Base-by-base conservation (phyloP, 768 basidiomycete species). In the Pisolithus tinctorius region DNA sequence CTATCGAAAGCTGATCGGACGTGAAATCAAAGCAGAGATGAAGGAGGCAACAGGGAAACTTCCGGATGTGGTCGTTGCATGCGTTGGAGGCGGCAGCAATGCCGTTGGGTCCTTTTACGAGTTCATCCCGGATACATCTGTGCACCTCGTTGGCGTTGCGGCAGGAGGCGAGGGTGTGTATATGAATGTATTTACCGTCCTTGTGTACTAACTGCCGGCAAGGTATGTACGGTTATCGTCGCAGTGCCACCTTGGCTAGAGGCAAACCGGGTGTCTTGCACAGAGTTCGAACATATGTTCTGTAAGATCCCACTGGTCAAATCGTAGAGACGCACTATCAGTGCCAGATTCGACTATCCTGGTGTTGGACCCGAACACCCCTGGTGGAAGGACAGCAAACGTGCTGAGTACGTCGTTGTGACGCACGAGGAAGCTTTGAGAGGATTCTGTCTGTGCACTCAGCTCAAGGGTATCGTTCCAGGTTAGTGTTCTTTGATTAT, bases 71-170 rank as follows among this genome's bases (percentile, higher is more conserved):
- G n/a, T n/a, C n/a, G n/a, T n/a, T n/a, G n/a, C n/a, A n/a, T n/a
- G n/a, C n/a, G n/a, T n/a, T 39, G 96, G 96, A 26, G 96, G 96
- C 46, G 96, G 96, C 11, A 90, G 86, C 65, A 98, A 99, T 66
- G 93, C 96, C 16, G 98, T 99, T 57, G 96, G 94, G 26, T 86
- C 94, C 9, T 99, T 99, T 80, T 91, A 90, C 68, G 90, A 97
- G 60, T 99, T 99, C 70, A 94, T 98, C 65, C 73, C 76, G 8
- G 92, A 99, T n/a, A n/a, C n/a, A n/a, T n/a, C n/a, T n/a, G n/a
- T n/a, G n/a, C n/a, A n/a, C n/a, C n/a, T n/a, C n/a, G 72, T 98
- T 34, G 96, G 96, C 55, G 95, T 99, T 8, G 96, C 98, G 65
- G 96, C 96, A 38, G 96, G 93, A 52, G 96, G 96, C 48, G 93